Evolutionary conservation across 1,284 basidiomycete genomes (phyloP).

Genomic region (Pascua guehoae): DNA sequence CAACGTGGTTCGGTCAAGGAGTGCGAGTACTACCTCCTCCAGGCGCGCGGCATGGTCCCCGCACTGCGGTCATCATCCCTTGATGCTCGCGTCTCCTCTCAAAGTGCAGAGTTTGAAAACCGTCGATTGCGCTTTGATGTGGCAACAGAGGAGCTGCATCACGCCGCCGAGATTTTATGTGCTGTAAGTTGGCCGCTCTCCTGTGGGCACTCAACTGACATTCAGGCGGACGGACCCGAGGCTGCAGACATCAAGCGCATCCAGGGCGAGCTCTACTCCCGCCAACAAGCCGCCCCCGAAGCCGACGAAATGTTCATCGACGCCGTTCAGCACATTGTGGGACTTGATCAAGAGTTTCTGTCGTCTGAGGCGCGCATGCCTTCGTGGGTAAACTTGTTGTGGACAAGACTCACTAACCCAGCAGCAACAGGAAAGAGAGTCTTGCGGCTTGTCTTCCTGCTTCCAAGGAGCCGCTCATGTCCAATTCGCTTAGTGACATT

Average conservation of each 20-base stretch:
- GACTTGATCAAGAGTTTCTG: constrained; percentile 35
- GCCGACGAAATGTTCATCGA: constrained; percentile 50
- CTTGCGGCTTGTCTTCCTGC: constrained; percentile 51
- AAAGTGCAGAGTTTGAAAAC: constrained; percentile 65
- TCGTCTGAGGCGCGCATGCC: constrained; percentile 33
- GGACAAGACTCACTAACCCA: neutral
- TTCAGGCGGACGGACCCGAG: constrained; percentile 51
- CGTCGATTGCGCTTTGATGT: constrained; percentile 60
- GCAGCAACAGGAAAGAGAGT: constrained; percentile 4
- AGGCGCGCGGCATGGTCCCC: constrained; percentile 65
- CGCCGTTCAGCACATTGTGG: constrained; percentile 33
- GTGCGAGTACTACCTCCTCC: constrained; percentile 72
- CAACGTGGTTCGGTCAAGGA: constrained; percentile 73
- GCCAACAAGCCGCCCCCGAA: constrained; percentile 56
- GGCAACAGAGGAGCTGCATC: constrained; percentile 56
- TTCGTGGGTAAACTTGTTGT: constrained; percentile 16
- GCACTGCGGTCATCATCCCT: constrained; percentile 64
- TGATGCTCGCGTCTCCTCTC: constrained; percentile 61
- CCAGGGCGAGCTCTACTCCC: constrained; percentile 52
- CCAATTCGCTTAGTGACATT: constrained; percentile 63
- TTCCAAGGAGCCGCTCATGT: constrained; percentile 61
- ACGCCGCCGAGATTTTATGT: constrained; percentile 51
- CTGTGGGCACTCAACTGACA: constrained; percentile 26
- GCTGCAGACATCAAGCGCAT: constrained; percentile 62
- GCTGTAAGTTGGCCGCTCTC: constrained; percentile 21